phyloP scores from a whole-genome alignment of 805 yeast genomes.

The Lipomyces chichibuensis region DNA sequence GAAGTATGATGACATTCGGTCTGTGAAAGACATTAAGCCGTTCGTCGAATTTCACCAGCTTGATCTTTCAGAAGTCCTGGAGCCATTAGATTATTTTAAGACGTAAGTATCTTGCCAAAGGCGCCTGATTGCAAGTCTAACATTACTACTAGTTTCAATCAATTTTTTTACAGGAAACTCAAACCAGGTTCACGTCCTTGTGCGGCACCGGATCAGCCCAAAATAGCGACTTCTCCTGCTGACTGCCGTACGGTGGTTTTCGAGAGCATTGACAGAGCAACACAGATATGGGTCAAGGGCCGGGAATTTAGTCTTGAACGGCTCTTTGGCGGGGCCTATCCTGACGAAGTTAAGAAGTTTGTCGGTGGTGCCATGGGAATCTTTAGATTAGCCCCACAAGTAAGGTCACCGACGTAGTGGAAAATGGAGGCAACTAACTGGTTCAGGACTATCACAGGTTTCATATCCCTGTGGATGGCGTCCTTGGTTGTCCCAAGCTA shows the following conservation, averaged over 20 bases:
- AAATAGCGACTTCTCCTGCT: slow-evolving; percentile 73
- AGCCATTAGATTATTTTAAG: slow-evolving; percentile 54
- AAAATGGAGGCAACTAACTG: neutral
- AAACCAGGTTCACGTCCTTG: slow-evolving; percentile 70
- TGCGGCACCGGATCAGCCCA: slow-evolving; percentile 57
- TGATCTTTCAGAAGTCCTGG: slow-evolving; percentile 68
- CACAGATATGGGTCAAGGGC: slow-evolving; percentile 88
- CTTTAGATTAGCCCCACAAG: slow-evolving; percentile 90
- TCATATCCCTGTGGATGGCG: slow-evolving; percentile 84
- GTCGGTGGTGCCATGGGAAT: slow-evolving; percentile 67
- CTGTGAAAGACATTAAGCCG: slow-evolving; percentile 67
- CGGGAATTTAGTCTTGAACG: slow-evolving; percentile 68
- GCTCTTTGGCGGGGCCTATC: slow-evolving; percentile 53
- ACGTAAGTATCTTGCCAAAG: slow-evolving; percentile 44
- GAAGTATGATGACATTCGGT: slow-evolving; percentile 74
- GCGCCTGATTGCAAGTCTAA: neutral
- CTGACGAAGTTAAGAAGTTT: slow-evolving; percentile 46
- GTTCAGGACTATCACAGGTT: slow-evolving; percentile 83
- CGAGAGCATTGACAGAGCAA: slow-evolving; percentile 60
- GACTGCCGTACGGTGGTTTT: slow-evolving; percentile 85
- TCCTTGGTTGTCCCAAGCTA: slow-evolving; percentile 62
- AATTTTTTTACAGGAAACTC: slow-evolving; percentile 81
- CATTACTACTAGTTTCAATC: slow-evolving; percentile 59
- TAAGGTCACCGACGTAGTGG: neutral
- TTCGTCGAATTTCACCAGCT: slow-evolving; percentile 83